Evolutionary conservation across 306 rosid species (phyloP).

Genomic region (Bauhinia variegata): DNA sequence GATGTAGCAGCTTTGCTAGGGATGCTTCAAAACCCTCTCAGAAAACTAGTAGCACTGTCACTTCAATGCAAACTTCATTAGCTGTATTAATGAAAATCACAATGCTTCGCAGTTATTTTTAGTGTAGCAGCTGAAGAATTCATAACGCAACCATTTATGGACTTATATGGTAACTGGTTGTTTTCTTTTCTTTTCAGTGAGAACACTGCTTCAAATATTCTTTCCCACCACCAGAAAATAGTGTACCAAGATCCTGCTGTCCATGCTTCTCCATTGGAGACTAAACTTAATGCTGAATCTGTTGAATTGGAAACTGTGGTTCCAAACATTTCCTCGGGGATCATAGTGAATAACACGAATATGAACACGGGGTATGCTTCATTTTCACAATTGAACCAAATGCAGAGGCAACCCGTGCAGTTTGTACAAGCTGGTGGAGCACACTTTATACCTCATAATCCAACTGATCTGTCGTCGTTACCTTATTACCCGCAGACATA

Average conservation of each 20-base stretch:
- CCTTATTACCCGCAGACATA: conserved; percentile 42
- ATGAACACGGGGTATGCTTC: conserved; percentile 20
- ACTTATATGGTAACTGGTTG: conserved; percentile 23
- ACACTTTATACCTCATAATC: conserved; percentile 35
- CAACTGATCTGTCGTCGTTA: conserved; percentile 28
- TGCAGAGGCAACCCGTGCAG: conserved; percentile 45
- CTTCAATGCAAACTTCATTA: neutral
- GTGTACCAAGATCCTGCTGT: conserved; percentile 33
- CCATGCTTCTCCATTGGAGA: conserved; percentile 40
- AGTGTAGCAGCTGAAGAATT: neutral
- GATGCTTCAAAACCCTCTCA: neutral
- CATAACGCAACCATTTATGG: neutral
- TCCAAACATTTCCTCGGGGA: conserved; percentile 30
- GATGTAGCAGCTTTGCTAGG: neutral
- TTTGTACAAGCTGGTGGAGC: conserved; percentile 42
- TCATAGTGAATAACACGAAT: conserved; percentile 29
- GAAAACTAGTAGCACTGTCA: neutral
- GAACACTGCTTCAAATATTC: conserved; percentile 21
- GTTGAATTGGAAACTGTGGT: conserved; percentile 30
- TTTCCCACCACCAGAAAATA: conserved; percentile 23
- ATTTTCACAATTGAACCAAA: conserved; percentile 37
- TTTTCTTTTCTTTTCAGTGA: conserved; percentile 39
- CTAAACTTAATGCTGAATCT: conserved; percentile 25
- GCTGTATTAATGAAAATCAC: too few relatives aligned
- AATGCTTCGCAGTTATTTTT: neutral